phyloP scores from a whole-genome alignment of 1,284 basidiomycete genomes.

The Cryptococcus neoformans region DNA sequence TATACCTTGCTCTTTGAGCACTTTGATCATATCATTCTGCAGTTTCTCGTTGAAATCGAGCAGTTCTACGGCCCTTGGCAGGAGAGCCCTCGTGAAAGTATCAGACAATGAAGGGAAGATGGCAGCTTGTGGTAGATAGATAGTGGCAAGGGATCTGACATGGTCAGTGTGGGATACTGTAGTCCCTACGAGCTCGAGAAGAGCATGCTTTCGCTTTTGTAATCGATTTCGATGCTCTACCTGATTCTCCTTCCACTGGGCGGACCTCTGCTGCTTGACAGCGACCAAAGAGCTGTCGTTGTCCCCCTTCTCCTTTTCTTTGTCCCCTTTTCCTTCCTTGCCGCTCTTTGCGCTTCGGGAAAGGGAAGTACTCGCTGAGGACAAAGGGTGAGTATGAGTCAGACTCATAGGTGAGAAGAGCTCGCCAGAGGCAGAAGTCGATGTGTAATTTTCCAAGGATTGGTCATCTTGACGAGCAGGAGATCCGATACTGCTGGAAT shows the following conservation, averaged over 20 bases:
- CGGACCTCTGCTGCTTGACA: conserved; percentile 23
- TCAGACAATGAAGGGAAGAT: conserved; percentile 44
- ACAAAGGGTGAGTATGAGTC: conserved; percentile 37
- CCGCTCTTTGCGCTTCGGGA: conserved; percentile 45
- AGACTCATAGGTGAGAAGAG: conserved; percentile 38
- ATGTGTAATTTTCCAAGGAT: conserved; percentile 9
- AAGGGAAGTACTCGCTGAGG: conserved; percentile 48
- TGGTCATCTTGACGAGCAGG: neutral
- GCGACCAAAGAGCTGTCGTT: conserved; percentile 19
- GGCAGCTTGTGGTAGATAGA: conserved; percentile 51
- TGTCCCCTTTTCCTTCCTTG: conserved; percentile 24
- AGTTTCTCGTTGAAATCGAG: neutral
- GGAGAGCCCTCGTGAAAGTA: neutral
- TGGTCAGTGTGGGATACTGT: conserved; percentile 77
- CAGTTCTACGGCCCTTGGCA: neutral
- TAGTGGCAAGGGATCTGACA: conserved; percentile 65
- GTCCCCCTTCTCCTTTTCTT: conserved; percentile 1
- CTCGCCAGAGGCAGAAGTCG: conserved; percentile 22
- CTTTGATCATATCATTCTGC: conserved; percentile 51
- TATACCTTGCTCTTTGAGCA: conserved; percentile 56
- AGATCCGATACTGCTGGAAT: conserved; percentile 4
- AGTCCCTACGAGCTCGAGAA: conserved; percentile 72
- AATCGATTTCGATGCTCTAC: conserved; percentile 16
- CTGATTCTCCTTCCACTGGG: conserved; percentile 35
- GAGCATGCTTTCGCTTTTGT: conserved; percentile 40